Evolutionary conservation across 2,329 filamentous ascomycete species (phyloP).

Genomic region (Juglanconis juglandina): DNA sequence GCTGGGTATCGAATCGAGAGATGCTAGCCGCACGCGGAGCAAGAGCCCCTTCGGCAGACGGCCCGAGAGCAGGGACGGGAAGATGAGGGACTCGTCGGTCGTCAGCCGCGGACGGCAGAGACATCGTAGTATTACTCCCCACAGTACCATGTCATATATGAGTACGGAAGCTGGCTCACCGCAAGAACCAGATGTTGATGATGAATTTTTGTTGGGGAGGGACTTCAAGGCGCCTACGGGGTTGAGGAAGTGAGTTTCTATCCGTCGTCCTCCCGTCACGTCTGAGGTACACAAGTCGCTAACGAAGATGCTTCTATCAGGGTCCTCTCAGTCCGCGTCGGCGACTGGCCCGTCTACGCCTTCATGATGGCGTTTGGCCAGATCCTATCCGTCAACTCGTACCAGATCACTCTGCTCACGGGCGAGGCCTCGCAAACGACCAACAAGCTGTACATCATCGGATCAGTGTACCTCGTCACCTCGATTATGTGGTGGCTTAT

Average conservation of each 20-base stretch:
- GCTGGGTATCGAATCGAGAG: slow-evolving; percentile 46
- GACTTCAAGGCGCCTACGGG: slow-evolving; percentile 57
- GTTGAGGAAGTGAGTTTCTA: slow-evolving; percentile 42
- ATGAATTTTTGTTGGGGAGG: slow-evolving; percentile 52
- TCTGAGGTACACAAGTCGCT: not conserved
- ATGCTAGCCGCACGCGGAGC: slow-evolving; percentile 28
- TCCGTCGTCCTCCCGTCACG: too few relatives aligned
- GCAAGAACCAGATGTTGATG: slow-evolving; percentile 19
- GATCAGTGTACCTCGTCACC: slow-evolving; percentile 54
- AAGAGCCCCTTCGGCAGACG: slow-evolving; percentile 23
- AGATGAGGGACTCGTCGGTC: slow-evolving; percentile 34
- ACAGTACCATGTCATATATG: slow-evolving; percentile 19
- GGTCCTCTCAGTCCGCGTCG: slow-evolving; percentile 49
- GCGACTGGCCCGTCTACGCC: slow-evolving; percentile 62
- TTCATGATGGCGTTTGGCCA: slow-evolving; percentile 60
- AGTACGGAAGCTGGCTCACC: slow-evolving; percentile 18
- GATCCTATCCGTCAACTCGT: slow-evolving; percentile 63
- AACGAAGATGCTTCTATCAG: slow-evolving; percentile 5
- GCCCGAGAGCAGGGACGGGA: slow-evolving; percentile 30
- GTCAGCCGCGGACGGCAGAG: slow-evolving; percentile 22
- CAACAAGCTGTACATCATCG: slow-evolving; percentile 57
- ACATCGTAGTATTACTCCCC: slow-evolving; percentile 20
- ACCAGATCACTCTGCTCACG: slow-evolving; percentile 64
- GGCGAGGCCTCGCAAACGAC: slow-evolving; percentile 59
- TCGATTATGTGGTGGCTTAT: slow-evolving; percentile 61